Base-by-base conservation (phyloP, 176 grass and related monocot species). In the Bonia amplexicaulis region DNA sequence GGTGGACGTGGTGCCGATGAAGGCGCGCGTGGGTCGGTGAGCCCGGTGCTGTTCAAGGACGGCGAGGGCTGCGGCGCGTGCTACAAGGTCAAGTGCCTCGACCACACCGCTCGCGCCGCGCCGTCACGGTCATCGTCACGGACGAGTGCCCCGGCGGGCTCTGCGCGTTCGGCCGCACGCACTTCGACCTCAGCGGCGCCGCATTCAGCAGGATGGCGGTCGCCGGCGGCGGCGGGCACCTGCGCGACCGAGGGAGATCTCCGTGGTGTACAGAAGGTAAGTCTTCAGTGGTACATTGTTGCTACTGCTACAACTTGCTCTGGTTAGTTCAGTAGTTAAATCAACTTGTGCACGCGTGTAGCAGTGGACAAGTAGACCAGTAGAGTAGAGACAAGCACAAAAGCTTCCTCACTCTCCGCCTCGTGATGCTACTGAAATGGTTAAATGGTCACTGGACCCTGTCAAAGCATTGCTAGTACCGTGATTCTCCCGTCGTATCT, bases 121-220 rank as follows among this genome's bases (percentile, higher is more conserved):
- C 96, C 44, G 93, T 91, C 77, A 99, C 96, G 3, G 80, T 99
- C 29, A 94, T 99, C 83, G 91, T 99, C 84, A 99, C 96, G 14
- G 93, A 99, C 84, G 90, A 94, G 86, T 99, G 96, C 83, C 96
- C 96, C 52, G 96, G 93, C 9, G 95, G 95, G 0, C 89, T 90
- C 12, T 96, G 93, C 85, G 91, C 89, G 0, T 78, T 66, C 37
- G 96, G 90, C 40, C 86, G 77, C 76, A 92, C 83, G 44, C 96
- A 96, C 90, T 99, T 99, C 84, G 96, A 99, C 79, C 91, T 99
- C 88, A 99, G 96, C 70, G 96, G 96, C 45, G 93, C 96, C 15
- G 96, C 93, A 0, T 99, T 89, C 86, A 81, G 96, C 83, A 68
- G 93, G 87, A 94, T 99, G 96, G 96, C 96, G 20, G 41, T 99